phyloP scores from a whole-genome alignment of 371 early-diverging fungal genomes.

The Haplosporangium sp. region DNA sequence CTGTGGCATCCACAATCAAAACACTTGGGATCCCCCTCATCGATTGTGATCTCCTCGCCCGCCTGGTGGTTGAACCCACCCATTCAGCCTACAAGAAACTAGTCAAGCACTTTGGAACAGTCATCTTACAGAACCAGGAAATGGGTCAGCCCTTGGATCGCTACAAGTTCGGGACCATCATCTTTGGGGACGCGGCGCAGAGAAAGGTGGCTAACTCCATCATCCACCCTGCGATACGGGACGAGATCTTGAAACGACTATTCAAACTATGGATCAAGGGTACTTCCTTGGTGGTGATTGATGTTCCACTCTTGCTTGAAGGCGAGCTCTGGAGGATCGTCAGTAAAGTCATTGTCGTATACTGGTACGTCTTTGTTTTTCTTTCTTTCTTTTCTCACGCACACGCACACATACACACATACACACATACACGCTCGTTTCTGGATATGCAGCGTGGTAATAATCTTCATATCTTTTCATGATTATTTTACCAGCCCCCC shows the following conservation, averaged over 20 bases:
- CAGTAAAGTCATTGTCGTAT: constrained; percentile 81
- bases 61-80: constrained; percentile 87
- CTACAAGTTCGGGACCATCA: constrained; percentile 79
- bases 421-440: neutral
- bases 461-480: neutral
- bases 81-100: constrained; percentile 77
- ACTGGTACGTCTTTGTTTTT: constrained; percentile 64
- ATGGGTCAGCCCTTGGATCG: constrained; percentile 70
- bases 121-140: constrained; percentile 68
- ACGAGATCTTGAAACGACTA: constrained; percentile 78
- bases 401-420: too few relatives aligned
- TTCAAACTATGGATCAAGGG: constrained; percentile 79
- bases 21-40: constrained; percentile 80
- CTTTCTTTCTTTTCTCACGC: constrained; percentile 2
- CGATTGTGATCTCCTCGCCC: constrained; percentile 93
- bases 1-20: constrained; percentile 75
- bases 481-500: constrained; percentile 65
- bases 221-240: constrained; percentile 89
- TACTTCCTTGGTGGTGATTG: constrained; percentile 80
- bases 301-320: constrained; percentile 93
- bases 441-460: too few relatives aligned
- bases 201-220: constrained; percentile 81
- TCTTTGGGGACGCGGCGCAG: constrained; percentile 80
- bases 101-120: constrained; percentile 79
- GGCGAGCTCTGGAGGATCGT: constrained; percentile 80